A percentile compares a stretch with the other conserved stretches of the same genome.
Conservation (phyloP, 1,284 basidiomycete species). For the Gastroboletus turbinatus region DNA sequence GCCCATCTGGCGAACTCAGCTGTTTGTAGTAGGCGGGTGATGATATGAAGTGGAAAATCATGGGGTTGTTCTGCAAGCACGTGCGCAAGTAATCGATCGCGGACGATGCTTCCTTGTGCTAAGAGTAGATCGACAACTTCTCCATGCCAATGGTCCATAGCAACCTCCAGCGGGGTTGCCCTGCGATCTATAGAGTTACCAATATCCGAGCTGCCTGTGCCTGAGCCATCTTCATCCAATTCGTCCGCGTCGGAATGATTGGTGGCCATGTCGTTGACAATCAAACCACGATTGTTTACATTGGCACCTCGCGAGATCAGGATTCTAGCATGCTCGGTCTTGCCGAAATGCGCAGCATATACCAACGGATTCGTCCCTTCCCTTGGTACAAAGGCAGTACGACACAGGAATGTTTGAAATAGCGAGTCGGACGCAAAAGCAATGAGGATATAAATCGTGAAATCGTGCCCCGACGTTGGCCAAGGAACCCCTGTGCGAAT, state of each 20-base stretch:
- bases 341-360: not conserved
- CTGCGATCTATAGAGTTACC: not conserved
- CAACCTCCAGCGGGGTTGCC: not conserved
- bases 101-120: not conserved
- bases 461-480: not conserved
- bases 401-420: not conserved
- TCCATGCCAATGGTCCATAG: not conserved
- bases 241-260: not conserved
- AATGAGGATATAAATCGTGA: not conserved
- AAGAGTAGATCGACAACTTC: not conserved
- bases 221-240: not conserved
- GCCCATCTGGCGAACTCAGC: not conserved
- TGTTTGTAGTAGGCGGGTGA: too few relatives aligned
- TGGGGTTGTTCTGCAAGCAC: too few relatives aligned
- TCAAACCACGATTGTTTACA: not conserved
- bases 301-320: not conserved
- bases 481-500: not conserved
- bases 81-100: too few relatives aligned
- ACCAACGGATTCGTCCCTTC: not conserved
- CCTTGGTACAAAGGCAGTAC: not conserved
- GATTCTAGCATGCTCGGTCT: not conserved
- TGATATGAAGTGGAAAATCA: too few relatives aligned
- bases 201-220: too few relatives aligned
- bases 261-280: not conserved
- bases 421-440: not conserved